Percentiles rank a stretch among this genome's conserved stretches.
phyloP scores from a whole-genome alignment of 2,329 filamentous ascomycete species.

The Dothideomycetes sp. region DNA sequence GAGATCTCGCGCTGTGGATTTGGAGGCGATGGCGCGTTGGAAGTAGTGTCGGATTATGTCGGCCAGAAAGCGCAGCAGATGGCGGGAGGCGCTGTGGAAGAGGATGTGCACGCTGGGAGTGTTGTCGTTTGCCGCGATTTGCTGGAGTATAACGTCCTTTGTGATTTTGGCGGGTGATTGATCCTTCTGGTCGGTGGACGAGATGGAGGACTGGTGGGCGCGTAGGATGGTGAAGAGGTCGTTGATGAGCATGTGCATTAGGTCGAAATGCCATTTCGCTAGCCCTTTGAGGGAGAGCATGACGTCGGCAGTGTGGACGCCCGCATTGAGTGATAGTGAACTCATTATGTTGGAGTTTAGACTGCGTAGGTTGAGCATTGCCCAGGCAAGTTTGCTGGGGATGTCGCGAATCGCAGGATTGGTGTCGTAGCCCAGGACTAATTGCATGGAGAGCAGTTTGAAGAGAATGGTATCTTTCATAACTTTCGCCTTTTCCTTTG shows the following conservation, averaged over 20 bases:
- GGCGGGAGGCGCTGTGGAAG: slow-evolving; percentile 62
- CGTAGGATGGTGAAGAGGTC: slow-evolving; percentile 29
- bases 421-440: slow-evolving; percentile 63
- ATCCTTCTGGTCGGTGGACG: not conserved
- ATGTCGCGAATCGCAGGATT: slow-evolving; percentile 48
- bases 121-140: slow-evolving; percentile 6
- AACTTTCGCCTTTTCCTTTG: slow-evolving; percentile 48
- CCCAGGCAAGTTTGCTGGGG: slow-evolving; percentile 62
- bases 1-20: slow-evolving; percentile 9
- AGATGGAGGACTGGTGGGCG: slow-evolving; percentile 2
- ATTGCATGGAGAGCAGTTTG: slow-evolving; percentile 66
- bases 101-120: slow-evolving; percentile 38
- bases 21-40: slow-evolving; percentile 7
- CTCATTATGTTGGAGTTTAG: slow-evolving; percentile 24
- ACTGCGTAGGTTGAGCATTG: slow-evolving; percentile 64
- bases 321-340: slow-evolving; percentile 13
- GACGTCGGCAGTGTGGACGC: slow-evolving; percentile 43
- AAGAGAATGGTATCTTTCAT: slow-evolving; percentile 64
- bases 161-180: not conserved
- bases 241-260: slow-evolving; percentile 45
- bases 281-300: slow-evolving; percentile 63
- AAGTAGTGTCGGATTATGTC: slow-evolving; percentile 41
- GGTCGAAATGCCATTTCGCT: slow-evolving; percentile 66
- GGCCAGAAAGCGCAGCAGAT: slow-evolving; percentile 59
- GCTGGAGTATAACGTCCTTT: slow-evolving; percentile 5